Evolutionary conservation across 768 basidiomycete genomes (phyloP).

Genomic region (Agaricus sinodeliciosus): DNA sequence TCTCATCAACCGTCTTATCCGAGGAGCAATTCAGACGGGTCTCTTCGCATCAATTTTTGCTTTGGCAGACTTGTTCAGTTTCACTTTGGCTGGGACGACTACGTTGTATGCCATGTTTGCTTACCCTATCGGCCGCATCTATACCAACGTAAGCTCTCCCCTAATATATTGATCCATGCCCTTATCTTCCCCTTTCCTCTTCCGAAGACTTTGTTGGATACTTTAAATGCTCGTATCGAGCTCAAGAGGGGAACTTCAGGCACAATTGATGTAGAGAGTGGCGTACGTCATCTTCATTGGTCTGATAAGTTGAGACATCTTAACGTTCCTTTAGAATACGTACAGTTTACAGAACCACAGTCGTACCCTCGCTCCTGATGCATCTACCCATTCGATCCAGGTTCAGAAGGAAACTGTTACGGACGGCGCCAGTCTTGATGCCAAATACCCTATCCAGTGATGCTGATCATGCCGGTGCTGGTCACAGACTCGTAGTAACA

Average conservation of each 20-base stretch:
- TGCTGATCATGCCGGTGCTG: background rate
- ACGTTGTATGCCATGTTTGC: constrained; percentile 21
- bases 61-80: constrained; percentile 34
- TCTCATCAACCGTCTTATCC: constrained; percentile 38
- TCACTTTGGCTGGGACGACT: constrained; percentile 21
- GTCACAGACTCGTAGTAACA: no score
- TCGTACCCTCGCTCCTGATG: constrained; percentile 14
- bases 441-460: constrained; percentile 4
- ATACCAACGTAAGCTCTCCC: constrained; percentile 34
- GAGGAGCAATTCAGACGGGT: constrained; percentile 44
- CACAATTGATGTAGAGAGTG: constrained; percentile 21
- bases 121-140: constrained; percentile 25
- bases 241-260: constrained; percentile 20
- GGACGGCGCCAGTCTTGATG: constrained; percentile 1
- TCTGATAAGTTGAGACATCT: background rate
- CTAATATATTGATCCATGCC: background rate
- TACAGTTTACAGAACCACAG: constrained; percentile 19
- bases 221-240: constrained; percentile 26
- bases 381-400: constrained; percentile 12
- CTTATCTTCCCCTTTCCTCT: background rate
- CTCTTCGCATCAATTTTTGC: constrained; percentile 40
- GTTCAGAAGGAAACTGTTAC: constrained; percentile 14
- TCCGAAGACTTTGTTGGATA: constrained; percentile 34
- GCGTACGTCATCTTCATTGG: constrained; percentile 9
- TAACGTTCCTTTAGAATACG: constrained; percentile 15